Evolutionary conservation across 2,329 filamentous ascomycete genomes (phyloP), one percentile per base, ranked within the genome.

Genomic region (Penicillium sclerotigenum): DNA sequence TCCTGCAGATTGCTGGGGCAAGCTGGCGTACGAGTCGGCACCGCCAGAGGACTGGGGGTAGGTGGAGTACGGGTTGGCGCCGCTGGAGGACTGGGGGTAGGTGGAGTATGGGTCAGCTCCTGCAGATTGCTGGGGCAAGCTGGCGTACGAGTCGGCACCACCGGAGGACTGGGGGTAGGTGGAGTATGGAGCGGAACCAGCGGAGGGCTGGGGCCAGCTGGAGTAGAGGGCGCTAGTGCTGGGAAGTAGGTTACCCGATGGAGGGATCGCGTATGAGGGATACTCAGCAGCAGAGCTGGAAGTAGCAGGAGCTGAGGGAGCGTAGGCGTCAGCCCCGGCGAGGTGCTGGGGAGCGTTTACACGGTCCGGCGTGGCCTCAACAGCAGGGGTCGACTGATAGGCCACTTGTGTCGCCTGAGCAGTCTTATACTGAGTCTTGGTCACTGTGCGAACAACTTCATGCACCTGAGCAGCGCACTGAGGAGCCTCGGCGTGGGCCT

Each of bases 371-470:
- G 22, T 16, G 33, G 24, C 36, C 11, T 50, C 33, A 10, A n/a
- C 11, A 1, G n/a, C 14, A 6, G 14, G 49, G 22, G 8, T 31
- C 3, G 38, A 31, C 24, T 29, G 28, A 20, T 42, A 52, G 14
- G 13, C 29, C 7, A 33, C 4, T 2, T 10, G 59, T n/a, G 45
- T 58, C 38, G 29, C 62, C 50, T 42, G 56, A 18, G 48, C 47
- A 24, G 53, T 46, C 37, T 61, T 48, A 52, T 59, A 63, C 28
- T 61, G 58, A 2, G 67, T 69, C 56, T 60, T 62, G n/a, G 68
- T 70, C 20, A 71, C 60, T 0, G 69, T 71, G 41, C 54, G 66
- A 5, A 70, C 65, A 18, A 71, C 59, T 43, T 70, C 58, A 13
- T 64, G 60, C 1, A 55, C 48, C 47, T 60, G n/a, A 3, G 64